These are phyloP conservation scores for Kalmusia sp. DNA, from an alignment of 2,329 filamentous ascomycete species.

Conservation along the genomic window DNA sequence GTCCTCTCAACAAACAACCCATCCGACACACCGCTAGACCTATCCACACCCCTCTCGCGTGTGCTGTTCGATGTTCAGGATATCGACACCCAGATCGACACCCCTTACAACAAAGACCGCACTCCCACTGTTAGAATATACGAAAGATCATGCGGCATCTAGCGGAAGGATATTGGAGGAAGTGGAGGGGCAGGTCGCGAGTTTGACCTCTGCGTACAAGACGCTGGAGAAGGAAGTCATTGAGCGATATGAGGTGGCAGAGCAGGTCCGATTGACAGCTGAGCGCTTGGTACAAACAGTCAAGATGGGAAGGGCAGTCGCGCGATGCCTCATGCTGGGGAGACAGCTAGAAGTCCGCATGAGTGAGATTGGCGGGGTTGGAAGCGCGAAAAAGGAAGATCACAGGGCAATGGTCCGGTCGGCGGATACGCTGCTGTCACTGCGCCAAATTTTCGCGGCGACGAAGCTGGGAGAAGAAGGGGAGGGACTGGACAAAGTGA, in stretches of 20 bases:
- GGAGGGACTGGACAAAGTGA: slow-evolving; percentile 75
- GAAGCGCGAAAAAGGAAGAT: slow-evolving; percentile 67
- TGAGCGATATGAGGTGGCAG: slow-evolving; percentile 83
- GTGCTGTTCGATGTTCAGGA: slow-evolving; percentile 97
- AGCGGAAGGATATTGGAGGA: slow-evolving; percentile 75
- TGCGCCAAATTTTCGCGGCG: slow-evolving; percentile 75
- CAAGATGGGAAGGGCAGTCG: slow-evolving; percentile 76
- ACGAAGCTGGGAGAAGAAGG: slow-evolving; percentile 77
- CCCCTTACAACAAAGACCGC: slow-evolving; percentile 85
- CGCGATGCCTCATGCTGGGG: slow-evolving; percentile 79
- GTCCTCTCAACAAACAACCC: slow-evolving; percentile 91
- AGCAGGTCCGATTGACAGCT: slow-evolving; percentile 79
- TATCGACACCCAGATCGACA: slow-evolving; percentile 94
- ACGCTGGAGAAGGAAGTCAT: slow-evolving; percentile 87
- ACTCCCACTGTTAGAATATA: slow-evolving; percentile 79
- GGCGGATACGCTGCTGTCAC: slow-evolving; percentile 76
- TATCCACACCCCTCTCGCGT: slow-evolving; percentile 90
- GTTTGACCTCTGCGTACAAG: slow-evolving; percentile 83
- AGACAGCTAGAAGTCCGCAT: slow-evolving; percentile 88
- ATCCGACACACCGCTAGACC: slow-evolving; percentile 86
- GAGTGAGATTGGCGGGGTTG: slow-evolving; percentile 66
- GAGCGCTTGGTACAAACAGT: slow-evolving; percentile 82
- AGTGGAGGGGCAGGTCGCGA: slow-evolving; percentile 80
- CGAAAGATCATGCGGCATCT: slow-evolving; percentile 74
- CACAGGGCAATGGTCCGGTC: slow-evolving; percentile 82